phyloP scores from a whole-genome alignment of 23 red algal genomes.

The Gracilariopsis chorda region DNA sequence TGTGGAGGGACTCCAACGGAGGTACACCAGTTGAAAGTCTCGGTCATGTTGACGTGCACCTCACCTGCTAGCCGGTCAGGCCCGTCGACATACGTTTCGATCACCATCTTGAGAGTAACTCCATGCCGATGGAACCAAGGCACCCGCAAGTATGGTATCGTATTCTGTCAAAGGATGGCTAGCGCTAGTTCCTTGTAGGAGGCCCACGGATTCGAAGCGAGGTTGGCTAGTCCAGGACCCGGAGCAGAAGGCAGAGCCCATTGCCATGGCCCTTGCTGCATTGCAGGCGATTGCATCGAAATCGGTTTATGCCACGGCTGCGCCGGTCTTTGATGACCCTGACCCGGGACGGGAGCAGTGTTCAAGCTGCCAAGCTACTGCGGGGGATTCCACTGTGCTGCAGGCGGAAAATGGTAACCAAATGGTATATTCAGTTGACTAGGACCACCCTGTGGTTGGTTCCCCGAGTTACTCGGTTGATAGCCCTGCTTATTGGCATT shows the following conservation, averaged over 20 bases:
- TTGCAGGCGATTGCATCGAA: too few relatives aligned
- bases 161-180: not conserved
- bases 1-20: not conserved
- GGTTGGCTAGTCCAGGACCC: too few relatives aligned
- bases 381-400: too few relatives aligned
- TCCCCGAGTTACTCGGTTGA: too few relatives aligned
- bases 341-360: too few relatives aligned
- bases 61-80: not conserved
- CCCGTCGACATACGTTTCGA: not conserved
- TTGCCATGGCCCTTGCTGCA: too few relatives aligned
- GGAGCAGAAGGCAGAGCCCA: too few relatives aligned
- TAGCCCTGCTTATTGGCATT: too few relatives aligned
- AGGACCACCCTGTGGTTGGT: not conserved
- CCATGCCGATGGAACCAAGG: not conserved
- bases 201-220: not conserved
- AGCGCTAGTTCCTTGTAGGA: not conserved
- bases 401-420: too few relatives aligned
- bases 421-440: not conserved
- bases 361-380: too few relatives aligned
- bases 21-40: not conserved
- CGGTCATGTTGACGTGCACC: not conserved
- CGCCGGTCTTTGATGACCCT: not conserved
- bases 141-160: not conserved
- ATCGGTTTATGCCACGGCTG: too few relatives aligned
- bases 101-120: not conserved